phyloP scores from a whole-genome alignment of 139 green algal genomes.

The Tetraselmis striata region DNA sequence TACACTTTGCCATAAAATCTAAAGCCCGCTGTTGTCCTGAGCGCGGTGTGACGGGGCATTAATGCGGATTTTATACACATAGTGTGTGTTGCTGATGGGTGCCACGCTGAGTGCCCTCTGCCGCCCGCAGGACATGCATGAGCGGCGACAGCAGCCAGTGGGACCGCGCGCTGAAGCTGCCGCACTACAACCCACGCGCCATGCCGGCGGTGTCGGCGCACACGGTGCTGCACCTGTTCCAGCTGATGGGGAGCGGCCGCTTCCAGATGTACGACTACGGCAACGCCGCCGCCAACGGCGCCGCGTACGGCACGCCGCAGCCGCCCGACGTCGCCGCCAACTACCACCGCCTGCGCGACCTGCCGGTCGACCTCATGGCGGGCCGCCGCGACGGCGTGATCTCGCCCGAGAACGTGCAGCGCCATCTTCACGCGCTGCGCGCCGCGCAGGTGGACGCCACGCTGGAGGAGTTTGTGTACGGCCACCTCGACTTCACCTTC shows the following conservation, averaged over 20 bases:
- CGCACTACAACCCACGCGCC: constrained; percentile 73
- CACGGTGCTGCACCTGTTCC: constrained; percentile 47
- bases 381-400: constrained; percentile 77
- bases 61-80: no score
- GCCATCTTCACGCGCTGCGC: neutral
- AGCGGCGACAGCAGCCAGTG: constrained; percentile 72
- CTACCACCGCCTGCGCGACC: constrained; percentile 58
- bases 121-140: constrained; percentile 14
- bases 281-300: constrained; percentile 41
- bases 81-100: no score
- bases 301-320: constrained; percentile 50
- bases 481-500: constrained; percentile 90
- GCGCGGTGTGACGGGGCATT: no score
- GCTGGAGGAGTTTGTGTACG: constrained; percentile 80
- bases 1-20: no score
- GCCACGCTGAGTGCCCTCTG: no score
- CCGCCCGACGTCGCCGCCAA: constrained; percentile 65
- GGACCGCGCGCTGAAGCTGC: constrained; percentile 75
- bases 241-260: constrained; percentile 33
- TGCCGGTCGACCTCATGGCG: constrained; percentile 83
- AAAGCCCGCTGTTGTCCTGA: no score
- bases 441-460: constrained; percentile 42
- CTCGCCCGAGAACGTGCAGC: constrained; percentile 34
- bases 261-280: constrained; percentile 89
- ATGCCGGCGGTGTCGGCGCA: constrained; percentile 83